Percentiles rank a stretch among this genome's conserved stretches.
Evolutionary conservation across 768 basidiomycete species (phyloP).

Genomic region (Cyathus striatus): DNA sequence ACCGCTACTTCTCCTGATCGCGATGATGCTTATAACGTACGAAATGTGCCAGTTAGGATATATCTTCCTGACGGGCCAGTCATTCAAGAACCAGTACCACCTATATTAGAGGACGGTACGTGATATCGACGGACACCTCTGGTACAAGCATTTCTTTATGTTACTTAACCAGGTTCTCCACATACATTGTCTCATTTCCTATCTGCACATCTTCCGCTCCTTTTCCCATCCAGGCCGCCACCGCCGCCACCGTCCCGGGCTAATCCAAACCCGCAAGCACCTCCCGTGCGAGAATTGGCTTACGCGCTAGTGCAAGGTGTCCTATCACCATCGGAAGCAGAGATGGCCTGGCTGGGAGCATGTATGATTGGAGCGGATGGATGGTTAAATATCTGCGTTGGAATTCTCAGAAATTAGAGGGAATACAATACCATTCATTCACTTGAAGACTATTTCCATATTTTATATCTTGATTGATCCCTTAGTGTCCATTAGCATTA

Average conservation of each 20-base stretch:
- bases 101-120: constrained; percentile 69
- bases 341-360: constrained; percentile 92
- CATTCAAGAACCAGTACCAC: constrained; percentile 84
- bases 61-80: constrained; percentile 90
- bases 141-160: constrained; percentile 4
- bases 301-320: constrained; percentile 86
- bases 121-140: background rate
- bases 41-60: constrained; percentile 84
- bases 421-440: too few species aligned
- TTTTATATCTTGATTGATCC: too few species aligned
- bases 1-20: constrained; percentile 49
- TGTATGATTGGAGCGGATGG: constrained; percentile 93
- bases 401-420: constrained; percentile 32
- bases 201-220: constrained; percentile 67
- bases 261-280: constrained; percentile 30
- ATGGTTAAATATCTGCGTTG: constrained; percentile 89
- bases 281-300: constrained; percentile 49
- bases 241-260: constrained; percentile 36
- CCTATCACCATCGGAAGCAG: constrained; percentile 73
- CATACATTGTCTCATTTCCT: constrained; percentile 70
- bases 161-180: constrained; percentile 69
- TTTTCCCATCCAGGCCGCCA: constrained; percentile 59
- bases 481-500: too few species aligned
- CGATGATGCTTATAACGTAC: constrained; percentile 83
- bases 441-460: too few species aligned